Evolutionary conservation across 2,329 filamentous ascomycete species (phyloP).

Genomic region (Verticillium albo-atrum): DNA sequence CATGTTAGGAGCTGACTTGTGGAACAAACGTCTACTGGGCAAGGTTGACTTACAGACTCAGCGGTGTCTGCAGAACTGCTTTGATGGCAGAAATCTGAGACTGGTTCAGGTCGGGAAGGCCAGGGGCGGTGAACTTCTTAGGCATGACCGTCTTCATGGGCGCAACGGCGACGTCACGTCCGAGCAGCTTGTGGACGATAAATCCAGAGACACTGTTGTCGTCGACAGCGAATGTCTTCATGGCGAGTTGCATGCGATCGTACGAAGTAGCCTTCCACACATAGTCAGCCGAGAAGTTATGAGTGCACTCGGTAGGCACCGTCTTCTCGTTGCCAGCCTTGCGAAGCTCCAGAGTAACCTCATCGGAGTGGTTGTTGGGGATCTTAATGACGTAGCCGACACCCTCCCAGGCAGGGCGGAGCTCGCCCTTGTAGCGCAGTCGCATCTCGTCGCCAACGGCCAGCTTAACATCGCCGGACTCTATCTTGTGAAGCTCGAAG

Average conservation of each 20-base stretch:
- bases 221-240: conserved; percentile 98
- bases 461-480: conserved; percentile 95
- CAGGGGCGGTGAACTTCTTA: conserved; percentile 94
- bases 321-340: conserved; percentile 95
- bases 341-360: conserved; percentile 91
- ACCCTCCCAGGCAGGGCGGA: conserved; percentile 90
- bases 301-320: conserved; percentile 91
- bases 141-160: conserved; percentile 95
- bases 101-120: conserved; percentile 87
- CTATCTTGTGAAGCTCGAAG: conserved; percentile 94
- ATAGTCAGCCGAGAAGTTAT: conserved; percentile 98
- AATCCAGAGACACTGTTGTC: conserved; percentile 98
- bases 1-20: background rate
- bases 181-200: conserved; percentile 94
- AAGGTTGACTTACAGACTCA: conserved; percentile 57
- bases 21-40: background rate
- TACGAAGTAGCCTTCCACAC: conserved; percentile 99
- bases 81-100: conserved; percentile 97
- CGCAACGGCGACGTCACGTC: conserved; percentile 88
- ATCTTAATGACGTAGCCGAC: conserved; percentile 99
- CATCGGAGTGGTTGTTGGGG: conserved; percentile 97
- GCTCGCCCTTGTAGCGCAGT: conserved; percentile 89
- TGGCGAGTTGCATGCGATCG: conserved; percentile 97
- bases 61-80: conserved; percentile 85
- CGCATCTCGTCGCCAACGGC: conserved; percentile 99